Conservation (phyloP, 1,139 yeast species). For the Yamadazyma diospyri region DNA sequence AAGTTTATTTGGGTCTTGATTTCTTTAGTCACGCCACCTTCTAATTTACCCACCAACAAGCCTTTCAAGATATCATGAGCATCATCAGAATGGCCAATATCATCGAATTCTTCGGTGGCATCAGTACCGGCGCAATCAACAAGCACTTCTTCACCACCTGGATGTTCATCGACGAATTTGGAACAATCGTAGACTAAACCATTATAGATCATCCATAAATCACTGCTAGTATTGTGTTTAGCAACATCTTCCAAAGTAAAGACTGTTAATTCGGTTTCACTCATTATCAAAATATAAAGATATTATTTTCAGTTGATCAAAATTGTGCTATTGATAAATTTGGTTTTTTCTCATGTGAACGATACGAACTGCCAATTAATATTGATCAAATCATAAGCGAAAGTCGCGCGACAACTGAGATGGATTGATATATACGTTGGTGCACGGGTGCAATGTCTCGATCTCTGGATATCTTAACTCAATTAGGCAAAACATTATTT, state of each 20-base stretch:
- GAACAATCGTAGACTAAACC: slow-evolving; percentile 90
- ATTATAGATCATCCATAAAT: slow-evolving; percentile 85
- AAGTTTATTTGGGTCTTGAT: slow-evolving; percentile 21
- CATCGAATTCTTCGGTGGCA: slow-evolving; percentile 92
- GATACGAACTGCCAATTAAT: slow-evolving; percentile 9
- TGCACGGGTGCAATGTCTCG: too few species aligned
- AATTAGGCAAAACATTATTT: too few species aligned
- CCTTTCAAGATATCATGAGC: slow-evolving; percentile 75
- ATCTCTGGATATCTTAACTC: too few species aligned
- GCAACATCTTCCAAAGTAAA: slow-evolving; percentile 63
- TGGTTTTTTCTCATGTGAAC: slow-evolving; percentile 9
- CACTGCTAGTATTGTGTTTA: slow-evolving; percentile 72
- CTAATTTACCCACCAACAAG: slow-evolving; percentile 62
- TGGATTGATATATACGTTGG: too few species aligned
- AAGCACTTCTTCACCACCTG: slow-evolving; percentile 97
- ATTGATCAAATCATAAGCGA: slow-evolving; percentile 7
- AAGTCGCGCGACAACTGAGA: slow-evolving; percentile 2
- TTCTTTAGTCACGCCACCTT: slow-evolving; percentile 40
- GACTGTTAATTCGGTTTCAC: slow-evolving; percentile 16
- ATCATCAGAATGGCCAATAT: slow-evolving; percentile 96
- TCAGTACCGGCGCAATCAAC: slow-evolving; percentile 89
- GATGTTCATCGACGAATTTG: slow-evolving; percentile 85
- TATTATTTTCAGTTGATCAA: not conserved
- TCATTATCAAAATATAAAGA: slow-evolving; percentile 2
- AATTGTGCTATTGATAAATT: slow-evolving; percentile 4